Evolutionary conservation across 2,329 filamentous ascomycete species (phyloP).

Genomic region (Didymosphaeria variabile): DNA sequence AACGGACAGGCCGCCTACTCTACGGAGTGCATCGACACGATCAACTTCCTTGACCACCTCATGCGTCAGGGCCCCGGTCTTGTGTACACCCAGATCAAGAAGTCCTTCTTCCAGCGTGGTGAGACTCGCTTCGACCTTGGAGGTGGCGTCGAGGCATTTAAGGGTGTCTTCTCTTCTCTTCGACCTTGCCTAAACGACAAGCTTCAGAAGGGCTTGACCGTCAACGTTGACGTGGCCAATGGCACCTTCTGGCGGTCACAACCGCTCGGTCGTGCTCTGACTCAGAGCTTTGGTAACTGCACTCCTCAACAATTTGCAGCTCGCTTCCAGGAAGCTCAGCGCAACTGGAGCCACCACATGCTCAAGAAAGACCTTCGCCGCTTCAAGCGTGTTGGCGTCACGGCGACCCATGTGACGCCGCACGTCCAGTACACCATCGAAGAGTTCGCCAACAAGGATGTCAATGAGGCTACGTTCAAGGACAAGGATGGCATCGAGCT

Average conservation of each 20-base stretch:
- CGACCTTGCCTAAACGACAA: slow-evolving; percentile 69
- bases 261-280: slow-evolving; percentile 46
- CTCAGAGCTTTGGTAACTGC: slow-evolving; percentile 37
- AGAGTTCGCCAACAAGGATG: slow-evolving; percentile 55
- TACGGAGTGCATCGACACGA: slow-evolving; percentile 75
- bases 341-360: slow-evolving; percentile 36
- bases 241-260: slow-evolving; percentile 79
- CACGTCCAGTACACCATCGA: slow-evolving; percentile 61
- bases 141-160: slow-evolving; percentile 77
- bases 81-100: slow-evolving; percentile 75
- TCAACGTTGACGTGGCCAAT: slow-evolving; percentile 94
- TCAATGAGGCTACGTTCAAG: slow-evolving; percentile 57
- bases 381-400: slow-evolving; percentile 54
- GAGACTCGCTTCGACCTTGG: slow-evolving; percentile 64
- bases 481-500: slow-evolving; percentile 62
- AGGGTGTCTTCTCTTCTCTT: slow-evolving; percentile 88
- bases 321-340: slow-evolving; percentile 29
- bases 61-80: slow-evolving; percentile 80
- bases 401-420: slow-evolving; percentile 47
- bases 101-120: slow-evolving; percentile 78
- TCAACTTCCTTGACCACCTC: slow-evolving; percentile 92
- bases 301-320: slow-evolving; percentile 40
- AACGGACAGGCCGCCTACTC: slow-evolving; percentile 59
- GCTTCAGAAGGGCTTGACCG: slow-evolving; percentile 69
- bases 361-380: slow-evolving; percentile 52